Conservation (phyloP, 106 monocot species). For the Dendrobium catenatum region DNA sequence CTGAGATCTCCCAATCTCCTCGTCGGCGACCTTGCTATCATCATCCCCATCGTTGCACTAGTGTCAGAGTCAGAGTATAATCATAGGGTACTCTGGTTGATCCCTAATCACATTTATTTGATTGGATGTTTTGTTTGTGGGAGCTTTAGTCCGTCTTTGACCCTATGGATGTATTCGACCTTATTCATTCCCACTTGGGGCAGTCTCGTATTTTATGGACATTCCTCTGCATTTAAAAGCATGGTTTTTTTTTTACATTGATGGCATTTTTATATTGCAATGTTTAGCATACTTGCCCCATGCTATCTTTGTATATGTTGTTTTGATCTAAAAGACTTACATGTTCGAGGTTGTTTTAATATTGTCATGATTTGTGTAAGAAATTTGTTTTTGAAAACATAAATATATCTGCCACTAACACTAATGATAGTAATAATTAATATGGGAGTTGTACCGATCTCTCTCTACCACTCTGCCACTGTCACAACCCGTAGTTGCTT, state of each 20-base stretch:
- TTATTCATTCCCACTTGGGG: neutral
- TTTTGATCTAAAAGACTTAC: neutral
- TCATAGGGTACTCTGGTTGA: slow-evolving; percentile 10
- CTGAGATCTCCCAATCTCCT: slow-evolving; percentile 19
- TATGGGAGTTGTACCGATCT: no score
- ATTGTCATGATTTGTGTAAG: neutral
- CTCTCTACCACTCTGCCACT: no score
- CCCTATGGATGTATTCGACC: neutral
- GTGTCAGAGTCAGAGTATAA: slow-evolving; percentile 17
- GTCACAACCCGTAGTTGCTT: no score
- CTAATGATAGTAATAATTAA: no score
- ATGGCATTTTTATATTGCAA: neutral
- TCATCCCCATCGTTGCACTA: slow-evolving; percentile 18
- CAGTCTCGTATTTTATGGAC: neutral
- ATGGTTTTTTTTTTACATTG: neutral
- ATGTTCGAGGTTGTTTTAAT: neutral
- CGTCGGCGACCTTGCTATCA: slow-evolving; percentile 1
- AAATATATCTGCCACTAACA: no score
- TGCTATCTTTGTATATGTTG: neutral
- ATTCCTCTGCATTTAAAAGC: neutral
- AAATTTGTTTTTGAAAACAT: neutral
- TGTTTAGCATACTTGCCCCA: neutral
- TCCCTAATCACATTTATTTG: neutral
- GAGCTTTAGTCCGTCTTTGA: neutral
- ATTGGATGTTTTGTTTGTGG: neutral